Evolutionary conservation across 1,284 basidiomycete species (phyloP), one percentile per base, ranked within the genome.

Genomic region (Ustilago sp.): DNA sequence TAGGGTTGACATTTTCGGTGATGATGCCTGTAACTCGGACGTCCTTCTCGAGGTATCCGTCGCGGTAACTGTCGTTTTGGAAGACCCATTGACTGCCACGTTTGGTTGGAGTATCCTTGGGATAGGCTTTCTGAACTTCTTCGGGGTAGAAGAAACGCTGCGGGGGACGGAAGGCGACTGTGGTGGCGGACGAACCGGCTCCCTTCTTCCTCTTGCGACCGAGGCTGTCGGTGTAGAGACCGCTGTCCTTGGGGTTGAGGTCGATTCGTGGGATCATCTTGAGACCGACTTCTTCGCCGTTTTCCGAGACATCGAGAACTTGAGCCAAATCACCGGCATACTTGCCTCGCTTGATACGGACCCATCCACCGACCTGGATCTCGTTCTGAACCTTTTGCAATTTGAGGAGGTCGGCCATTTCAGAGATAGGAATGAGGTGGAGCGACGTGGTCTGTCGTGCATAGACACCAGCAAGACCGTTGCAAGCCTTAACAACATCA

Each of bases 221-320:
- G 28, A 80, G 54, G n/a, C 77, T 77, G 68, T 82, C 83, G 31
- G 90, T 86, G 4, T 88, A 88, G 8, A 79, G 77, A 43, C 80
- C 77, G 39, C 73, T 74, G 56, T 85, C 84, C 50, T 72, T 75
- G 9, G 84, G 83, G 68, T 93, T 94, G 66, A 98, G 89, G 87
- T 99, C 97, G 86, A 99, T 97, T 83, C 97, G 93, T 23, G 96
- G 96, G 68, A 99, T 91, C 85, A 98, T 95, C 86, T 94, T 93
- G 81, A 99, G 89, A 1, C 93, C 94, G 55, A 95, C 93, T 68
- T 94, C 94, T 85, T 98, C 94, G 61, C 94, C 95, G 69, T 95
- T 97, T 85, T 95, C 94, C 9, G 92, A 92, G 69, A 95, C 90
- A 83, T 98, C 95, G 87, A 97, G 89, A 56, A 99, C 93, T 86